Percentiles rank a stretch among this genome's conserved stretches.
Conservation (phyloP, 139 green algal genomes). For the Chlorokybus atmophyticus region DNA sequence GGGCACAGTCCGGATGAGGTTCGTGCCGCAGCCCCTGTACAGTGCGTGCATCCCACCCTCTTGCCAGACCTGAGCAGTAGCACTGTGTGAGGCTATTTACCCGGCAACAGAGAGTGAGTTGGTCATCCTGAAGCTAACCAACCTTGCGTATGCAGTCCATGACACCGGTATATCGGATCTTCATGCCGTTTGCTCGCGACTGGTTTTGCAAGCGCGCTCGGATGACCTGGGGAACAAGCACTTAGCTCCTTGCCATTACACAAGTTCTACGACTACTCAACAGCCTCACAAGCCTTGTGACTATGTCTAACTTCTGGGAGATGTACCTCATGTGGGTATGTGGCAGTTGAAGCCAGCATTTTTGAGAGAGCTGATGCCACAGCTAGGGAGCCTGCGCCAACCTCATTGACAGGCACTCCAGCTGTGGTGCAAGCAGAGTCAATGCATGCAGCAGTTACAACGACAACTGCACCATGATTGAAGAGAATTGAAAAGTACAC, state of each 20-base stretch:
- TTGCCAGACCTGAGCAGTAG: conserved; percentile 18
- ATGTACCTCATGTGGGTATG: conserved; percentile 87
- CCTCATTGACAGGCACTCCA: conserved; percentile 1
- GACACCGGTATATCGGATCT: background rate
- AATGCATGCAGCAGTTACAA: background rate
- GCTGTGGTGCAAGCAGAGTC: background rate
- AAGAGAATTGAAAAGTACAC: background rate
- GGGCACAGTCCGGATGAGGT: conserved; percentile 87
- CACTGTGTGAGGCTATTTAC: no score
- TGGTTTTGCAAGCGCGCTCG: background rate
- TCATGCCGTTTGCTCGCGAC: background rate
- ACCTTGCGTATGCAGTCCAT: background rate
- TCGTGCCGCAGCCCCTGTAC: conserved; percentile 72
- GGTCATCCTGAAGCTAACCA: no score
- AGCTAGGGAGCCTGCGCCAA: conserved; percentile 53
- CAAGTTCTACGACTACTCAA: background rate
- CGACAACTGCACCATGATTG: conserved; percentile 8
- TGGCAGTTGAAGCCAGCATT: conserved; percentile 84
- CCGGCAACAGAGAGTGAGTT: no score
- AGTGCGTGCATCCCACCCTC: conserved; percentile 53
- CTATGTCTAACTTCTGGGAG: background rate
- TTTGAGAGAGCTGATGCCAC: conserved; percentile 69
- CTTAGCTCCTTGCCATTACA: background rate
- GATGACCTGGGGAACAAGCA: background rate
- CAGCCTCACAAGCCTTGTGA: background rate